Evolutionary conservation across 192 early-diverging fungal species (phyloP).

Genomic region (Cetraspora pellucida): DNA sequence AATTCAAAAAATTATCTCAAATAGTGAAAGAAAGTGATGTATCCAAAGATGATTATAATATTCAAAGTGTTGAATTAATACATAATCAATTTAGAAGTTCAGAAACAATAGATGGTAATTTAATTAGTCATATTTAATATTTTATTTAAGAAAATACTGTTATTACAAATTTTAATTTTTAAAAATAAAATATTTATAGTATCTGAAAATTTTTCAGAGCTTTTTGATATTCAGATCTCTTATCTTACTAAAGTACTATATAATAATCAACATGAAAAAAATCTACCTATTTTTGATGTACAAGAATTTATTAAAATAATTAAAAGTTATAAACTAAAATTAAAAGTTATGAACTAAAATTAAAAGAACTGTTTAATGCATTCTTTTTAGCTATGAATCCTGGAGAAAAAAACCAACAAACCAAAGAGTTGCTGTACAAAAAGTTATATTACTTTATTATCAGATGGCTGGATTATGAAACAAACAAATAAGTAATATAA

Average conservation of each 20-base stretch:
- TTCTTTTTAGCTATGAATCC: slow-evolving; percentile 9
- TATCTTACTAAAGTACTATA: not conserved
- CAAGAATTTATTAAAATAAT: not conserved
- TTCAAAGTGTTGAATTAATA: no score
- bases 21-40: no score
- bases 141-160: no score
- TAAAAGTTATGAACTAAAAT: not conserved
- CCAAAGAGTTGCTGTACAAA: not conserved
- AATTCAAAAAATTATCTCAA: no score
- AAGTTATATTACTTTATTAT: slow-evolving; percentile 3
- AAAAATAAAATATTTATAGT: no score
- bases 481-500: not conserved
- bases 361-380: not conserved
- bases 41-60: no score
- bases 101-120: no score
- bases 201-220: not conserved
- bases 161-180: no score
- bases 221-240: not conserved
- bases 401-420: not conserved
- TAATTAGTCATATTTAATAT: no score
- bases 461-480: not conserved
- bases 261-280: not conserved
- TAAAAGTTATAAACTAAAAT: no score
- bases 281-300: not conserved
- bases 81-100: no score